phyloP scores from a whole-genome alignment of 1,284 basidiomycete genomes.

The Ceratobasidium sp. region DNA sequence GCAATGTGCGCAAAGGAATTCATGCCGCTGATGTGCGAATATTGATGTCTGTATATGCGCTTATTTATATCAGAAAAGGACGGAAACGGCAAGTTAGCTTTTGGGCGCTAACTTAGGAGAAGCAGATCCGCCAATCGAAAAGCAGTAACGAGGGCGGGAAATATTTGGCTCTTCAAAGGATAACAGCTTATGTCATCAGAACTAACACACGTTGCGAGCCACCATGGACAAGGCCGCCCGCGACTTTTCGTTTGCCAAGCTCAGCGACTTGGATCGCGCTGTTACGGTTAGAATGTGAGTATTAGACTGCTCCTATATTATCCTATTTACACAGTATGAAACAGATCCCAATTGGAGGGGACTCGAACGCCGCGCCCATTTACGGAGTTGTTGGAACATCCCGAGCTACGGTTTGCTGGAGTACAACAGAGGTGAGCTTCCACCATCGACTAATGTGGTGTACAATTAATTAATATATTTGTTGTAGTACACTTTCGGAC shows the following conservation, averaged over 20 bases:
- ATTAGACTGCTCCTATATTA: background rate
- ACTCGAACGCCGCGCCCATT: constrained; percentile 73
- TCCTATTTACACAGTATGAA: constrained; percentile 43
- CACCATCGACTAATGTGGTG: too few relatives aligned
- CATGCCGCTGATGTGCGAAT: too few relatives aligned
- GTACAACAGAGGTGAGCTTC: constrained; percentile 75
- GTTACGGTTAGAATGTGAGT: constrained; percentile 88
- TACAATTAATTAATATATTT: constrained; percentile 6
- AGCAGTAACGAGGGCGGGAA: background rate
- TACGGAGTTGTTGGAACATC: constrained; percentile 79
- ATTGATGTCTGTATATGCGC: too few relatives aligned
- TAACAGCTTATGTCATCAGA: constrained; percentile 5
- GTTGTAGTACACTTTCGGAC: constrained; percentile 80
- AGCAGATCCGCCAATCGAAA: too few relatives aligned
- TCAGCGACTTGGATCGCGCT: constrained; percentile 85
- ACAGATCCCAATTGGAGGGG: constrained; percentile 86
- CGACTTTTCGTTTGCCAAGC: constrained; percentile 90
- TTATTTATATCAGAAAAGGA: too few relatives aligned
- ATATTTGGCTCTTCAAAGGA: background rate
- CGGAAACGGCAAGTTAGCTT: too few relatives aligned
- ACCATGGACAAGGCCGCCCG: constrained; percentile 70
- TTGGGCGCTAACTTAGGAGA: too few relatives aligned
- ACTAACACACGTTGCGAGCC: background rate
- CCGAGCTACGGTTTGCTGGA: constrained; percentile 81
- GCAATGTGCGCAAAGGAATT: too few relatives aligned